A percentile compares a stretch with the other conserved stretches of the same genome.
phyloP scores from a whole-genome alignment of 2,329 filamentous ascomycete genomes.

The Hawksworthiomyces lignivorus region DNA sequence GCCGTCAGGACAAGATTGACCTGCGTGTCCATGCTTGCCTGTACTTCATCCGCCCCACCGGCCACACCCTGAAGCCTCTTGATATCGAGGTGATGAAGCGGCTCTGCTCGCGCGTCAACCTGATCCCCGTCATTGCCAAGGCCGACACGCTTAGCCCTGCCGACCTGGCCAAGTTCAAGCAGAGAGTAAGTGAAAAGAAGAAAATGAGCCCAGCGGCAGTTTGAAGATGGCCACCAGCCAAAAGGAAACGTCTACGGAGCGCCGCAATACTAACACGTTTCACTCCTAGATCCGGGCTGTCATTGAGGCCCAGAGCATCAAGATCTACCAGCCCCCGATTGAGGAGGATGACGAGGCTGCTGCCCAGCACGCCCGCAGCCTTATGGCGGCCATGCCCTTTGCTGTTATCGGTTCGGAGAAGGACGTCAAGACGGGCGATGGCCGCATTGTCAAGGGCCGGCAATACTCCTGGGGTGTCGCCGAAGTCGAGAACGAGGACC shows the following conservation, averaged over 20 bases:
- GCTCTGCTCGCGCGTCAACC: conserved; percentile 92
- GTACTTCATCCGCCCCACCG: conserved; percentile 98
- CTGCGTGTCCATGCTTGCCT: conserved; percentile 96
- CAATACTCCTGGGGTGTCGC: conserved; percentile 99
- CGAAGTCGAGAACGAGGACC: conserved; percentile 98
- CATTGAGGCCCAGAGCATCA: conserved; percentile 97
- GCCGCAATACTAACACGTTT: background rate
- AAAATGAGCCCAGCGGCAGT: background rate
- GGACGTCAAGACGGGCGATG: conserved; percentile 93
- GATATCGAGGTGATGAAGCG: conserved; percentile 99
- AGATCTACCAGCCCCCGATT: conserved; percentile 96
- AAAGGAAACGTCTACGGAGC: no score
- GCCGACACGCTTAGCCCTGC: conserved; percentile 92
- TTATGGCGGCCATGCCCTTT: conserved; percentile 97
- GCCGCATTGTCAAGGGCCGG: conserved; percentile 95
- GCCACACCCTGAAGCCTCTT: conserved; percentile 95
- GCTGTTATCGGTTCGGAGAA: conserved; percentile 98
- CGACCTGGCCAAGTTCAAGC: conserved; percentile 91
- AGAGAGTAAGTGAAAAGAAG: conserved; percentile 51
- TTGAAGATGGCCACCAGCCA: no score
- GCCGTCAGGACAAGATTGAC: conserved; percentile 97
- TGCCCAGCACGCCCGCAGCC: conserved; percentile 84
- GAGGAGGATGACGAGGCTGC: conserved; percentile 98
- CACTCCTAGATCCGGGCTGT: conserved; percentile 72
- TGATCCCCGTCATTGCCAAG: conserved; percentile 98